These are phyloP conservation scores for Chaetoscypha palmicola DNA, from an alignment of 2,329 filamentous ascomycete genomes.

Conservation along the genomic window DNA sequence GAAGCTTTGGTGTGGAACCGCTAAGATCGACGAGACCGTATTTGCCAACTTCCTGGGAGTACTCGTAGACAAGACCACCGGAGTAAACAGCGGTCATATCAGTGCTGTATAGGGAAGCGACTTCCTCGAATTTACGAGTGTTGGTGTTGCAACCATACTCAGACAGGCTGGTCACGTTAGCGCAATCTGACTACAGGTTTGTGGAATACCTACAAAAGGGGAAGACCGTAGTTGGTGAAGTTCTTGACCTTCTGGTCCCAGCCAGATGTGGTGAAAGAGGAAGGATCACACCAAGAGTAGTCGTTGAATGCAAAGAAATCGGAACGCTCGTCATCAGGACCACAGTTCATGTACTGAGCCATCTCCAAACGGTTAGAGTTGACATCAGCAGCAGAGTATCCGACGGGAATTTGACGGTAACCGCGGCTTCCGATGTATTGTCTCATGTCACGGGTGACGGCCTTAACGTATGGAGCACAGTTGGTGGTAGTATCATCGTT, in stretches of 20 bases:
- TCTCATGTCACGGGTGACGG: slow-evolving; percentile 51
- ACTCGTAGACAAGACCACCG: slow-evolving; percentile 94
- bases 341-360: slow-evolving; percentile 69
- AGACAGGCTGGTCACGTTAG: slow-evolving; percentile 46
- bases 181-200: neutral
- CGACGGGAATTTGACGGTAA: slow-evolving; percentile 46
- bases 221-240: slow-evolving; percentile 61
- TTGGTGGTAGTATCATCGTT: slow-evolving; percentile 45
- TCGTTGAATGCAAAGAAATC: slow-evolving; percentile 64
- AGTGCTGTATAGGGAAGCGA: slow-evolving; percentile 68
- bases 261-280: slow-evolving; percentile 51
- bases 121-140: slow-evolving; percentile 73
- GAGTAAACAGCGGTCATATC: slow-evolving; percentile 90
- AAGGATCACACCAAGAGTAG: slow-evolving; percentile 59
- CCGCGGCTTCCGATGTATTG: slow-evolving; percentile 43
- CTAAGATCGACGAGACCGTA: slow-evolving; percentile 49
- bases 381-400: slow-evolving; percentile 60
- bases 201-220: slow-evolving; percentile 37
- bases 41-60: slow-evolving; percentile 69
- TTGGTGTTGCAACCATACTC: slow-evolving; percentile 88
- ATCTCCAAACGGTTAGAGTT: slow-evolving; percentile 61
- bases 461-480: slow-evolving; percentile 51
- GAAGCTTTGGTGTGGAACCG: slow-evolving; percentile 34
- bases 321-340: slow-evolving; percentile 55
- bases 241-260: slow-evolving; percentile 65